Evolutionary conservation across 495 filamentous ascomycete species (phyloP).

Genomic region (Xylaria scruposa): DNA sequence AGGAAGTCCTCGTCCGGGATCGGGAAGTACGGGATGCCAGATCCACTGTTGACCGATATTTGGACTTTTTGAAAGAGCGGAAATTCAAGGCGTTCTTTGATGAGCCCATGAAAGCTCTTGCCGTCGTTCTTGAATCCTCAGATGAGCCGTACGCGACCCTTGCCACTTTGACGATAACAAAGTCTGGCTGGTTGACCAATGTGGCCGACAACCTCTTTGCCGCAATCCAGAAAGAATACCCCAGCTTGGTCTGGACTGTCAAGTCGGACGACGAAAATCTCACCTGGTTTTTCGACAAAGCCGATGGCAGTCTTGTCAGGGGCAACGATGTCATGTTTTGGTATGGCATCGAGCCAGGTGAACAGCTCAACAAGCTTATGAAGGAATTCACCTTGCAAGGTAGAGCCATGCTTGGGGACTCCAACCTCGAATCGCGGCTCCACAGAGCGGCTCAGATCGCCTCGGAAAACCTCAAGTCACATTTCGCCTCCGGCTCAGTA

Average conservation of each 20-base stretch:
- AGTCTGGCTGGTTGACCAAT: slow-evolving; percentile 93
- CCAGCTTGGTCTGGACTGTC: slow-evolving; percentile 95
- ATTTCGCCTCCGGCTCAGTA: slow-evolving; percentile 39
- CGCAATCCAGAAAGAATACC: slow-evolving; percentile 88
- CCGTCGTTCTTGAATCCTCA: slow-evolving; percentile 82
- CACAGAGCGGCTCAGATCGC: slow-evolving; percentile 72
- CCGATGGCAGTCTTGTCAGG: slow-evolving; percentile 85
- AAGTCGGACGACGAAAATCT: slow-evolving; percentile 96
- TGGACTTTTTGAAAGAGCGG: slow-evolving; percentile 74
- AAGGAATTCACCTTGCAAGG: slow-evolving; percentile 85
- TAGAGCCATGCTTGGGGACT: slow-evolving; percentile 86
- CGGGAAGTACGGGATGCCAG: slow-evolving; percentile 83
- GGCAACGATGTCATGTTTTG: slow-evolving; percentile 94
- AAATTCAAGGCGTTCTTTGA: slow-evolving; percentile 95
- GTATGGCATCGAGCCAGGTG: slow-evolving; percentile 87
- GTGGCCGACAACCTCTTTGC: slow-evolving; percentile 98
- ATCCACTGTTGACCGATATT: slow-evolving; percentile 84
- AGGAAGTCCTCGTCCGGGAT: slow-evolving; percentile 83
- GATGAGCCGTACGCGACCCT: slow-evolving; percentile 70
- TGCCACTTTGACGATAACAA: slow-evolving; percentile 93
- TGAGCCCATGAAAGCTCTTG: slow-evolving; percentile 93
- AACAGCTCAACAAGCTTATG: slow-evolving; percentile 86
- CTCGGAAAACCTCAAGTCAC: slow-evolving; percentile 51
- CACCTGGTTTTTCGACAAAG: slow-evolving; percentile 98
- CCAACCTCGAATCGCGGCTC: slow-evolving; percentile 85